Percentiles rank a stretch among this genome's conserved stretches.
These are phyloP conservation scores for Sarocladium strictum DNA, from an alignment of 2,329 filamentous ascomycete genomes.

Conservation along the genomic window DNA sequence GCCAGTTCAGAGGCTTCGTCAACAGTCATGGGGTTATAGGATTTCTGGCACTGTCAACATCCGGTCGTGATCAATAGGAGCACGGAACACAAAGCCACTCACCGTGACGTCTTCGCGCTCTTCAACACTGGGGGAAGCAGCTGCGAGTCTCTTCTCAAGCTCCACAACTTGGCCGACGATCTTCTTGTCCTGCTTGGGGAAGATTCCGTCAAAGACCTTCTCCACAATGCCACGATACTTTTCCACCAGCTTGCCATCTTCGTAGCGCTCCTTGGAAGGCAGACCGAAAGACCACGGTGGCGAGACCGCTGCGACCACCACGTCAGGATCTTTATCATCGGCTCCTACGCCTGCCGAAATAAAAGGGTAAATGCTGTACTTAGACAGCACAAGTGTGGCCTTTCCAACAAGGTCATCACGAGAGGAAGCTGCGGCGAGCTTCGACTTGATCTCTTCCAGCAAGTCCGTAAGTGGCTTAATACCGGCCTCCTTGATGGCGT, in stretches of 20 bases:
- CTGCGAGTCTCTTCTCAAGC: conserved; percentile 48
- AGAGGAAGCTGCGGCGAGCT: not conserved
- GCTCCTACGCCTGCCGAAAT: conserved; percentile 29
- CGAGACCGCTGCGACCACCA: conserved; percentile 31
- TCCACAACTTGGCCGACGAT: conserved; percentile 40
- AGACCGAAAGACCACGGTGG: conserved; percentile 49
- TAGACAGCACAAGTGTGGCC: conserved; percentile 40
- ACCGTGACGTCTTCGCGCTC: conserved; percentile 55
- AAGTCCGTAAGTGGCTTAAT: conserved; percentile 49
- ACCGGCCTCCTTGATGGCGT: conserved; percentile 47
- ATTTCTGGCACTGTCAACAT: conserved; percentile 34
- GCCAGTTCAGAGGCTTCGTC: conserved; percentile 47
- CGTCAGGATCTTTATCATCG: conserved; percentile 37
- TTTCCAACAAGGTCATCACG: conserved; percentile 20
- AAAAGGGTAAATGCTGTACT: conserved; percentile 36
- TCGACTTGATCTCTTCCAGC: conserved; percentile 38
- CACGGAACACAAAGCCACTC: conserved; percentile 12
- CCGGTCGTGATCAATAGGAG: not conserved
- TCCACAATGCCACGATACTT: conserved; percentile 36
- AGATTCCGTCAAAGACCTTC: conserved; percentile 22
- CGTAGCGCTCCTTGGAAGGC: conserved; percentile 56
- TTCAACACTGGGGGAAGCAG: conserved; percentile 50
- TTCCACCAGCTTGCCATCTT: conserved; percentile 44
- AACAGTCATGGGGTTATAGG: conserved; percentile 58
- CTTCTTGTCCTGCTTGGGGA: conserved; percentile 20